phyloP scores from a whole-genome alignment of 129 eudicot species.

The Deinandra increscens region DNA sequence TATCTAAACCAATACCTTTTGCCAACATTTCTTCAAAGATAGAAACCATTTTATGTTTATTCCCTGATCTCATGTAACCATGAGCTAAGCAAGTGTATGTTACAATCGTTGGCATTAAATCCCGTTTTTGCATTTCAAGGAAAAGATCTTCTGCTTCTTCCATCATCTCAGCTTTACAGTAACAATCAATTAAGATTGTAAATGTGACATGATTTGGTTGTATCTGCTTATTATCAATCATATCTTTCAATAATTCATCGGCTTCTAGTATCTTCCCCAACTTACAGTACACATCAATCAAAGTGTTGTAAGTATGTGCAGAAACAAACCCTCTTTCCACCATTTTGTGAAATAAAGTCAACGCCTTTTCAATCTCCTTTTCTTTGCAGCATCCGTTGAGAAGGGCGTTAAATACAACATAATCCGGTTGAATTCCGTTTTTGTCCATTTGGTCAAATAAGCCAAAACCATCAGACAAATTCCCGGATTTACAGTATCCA shows the following conservation, averaged over 20 bases:
- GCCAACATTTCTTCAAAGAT: constrained; percentile 61
- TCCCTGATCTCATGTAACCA: constrained; percentile 59
- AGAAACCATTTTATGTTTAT: constrained; percentile 55
- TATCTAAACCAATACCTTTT: constrained; percentile 75
- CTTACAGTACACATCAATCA: constrained; percentile 75
- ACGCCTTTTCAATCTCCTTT: constrained; percentile 55
- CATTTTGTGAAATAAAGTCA: constrained; percentile 54
- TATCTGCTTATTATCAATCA: constrained; percentile 52
- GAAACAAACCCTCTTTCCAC: constrained; percentile 55
- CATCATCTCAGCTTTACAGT: constrained; percentile 67
- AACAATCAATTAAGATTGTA: constrained; percentile 61
- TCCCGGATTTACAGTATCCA: constrained; percentile 73
- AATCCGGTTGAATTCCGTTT: constrained; percentile 52
- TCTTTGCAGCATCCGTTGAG: constrained; percentile 74
- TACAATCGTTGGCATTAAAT: constrained; percentile 58
- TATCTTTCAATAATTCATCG: constrained; percentile 55
- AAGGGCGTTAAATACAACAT: constrained; percentile 59
- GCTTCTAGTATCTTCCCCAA: constrained; percentile 63
- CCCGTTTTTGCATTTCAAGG: constrained; percentile 65
- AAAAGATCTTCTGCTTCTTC: constrained; percentile 69
- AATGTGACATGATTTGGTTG: constrained; percentile 69
- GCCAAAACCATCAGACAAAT: constrained; percentile 51
- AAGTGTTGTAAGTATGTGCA: constrained; percentile 59
- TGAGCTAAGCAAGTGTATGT: constrained; percentile 75
- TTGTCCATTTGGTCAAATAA: constrained; percentile 57